Conservation (phyloP, 352 stramenopile species). For the Aphanomyces astaci region DNA sequence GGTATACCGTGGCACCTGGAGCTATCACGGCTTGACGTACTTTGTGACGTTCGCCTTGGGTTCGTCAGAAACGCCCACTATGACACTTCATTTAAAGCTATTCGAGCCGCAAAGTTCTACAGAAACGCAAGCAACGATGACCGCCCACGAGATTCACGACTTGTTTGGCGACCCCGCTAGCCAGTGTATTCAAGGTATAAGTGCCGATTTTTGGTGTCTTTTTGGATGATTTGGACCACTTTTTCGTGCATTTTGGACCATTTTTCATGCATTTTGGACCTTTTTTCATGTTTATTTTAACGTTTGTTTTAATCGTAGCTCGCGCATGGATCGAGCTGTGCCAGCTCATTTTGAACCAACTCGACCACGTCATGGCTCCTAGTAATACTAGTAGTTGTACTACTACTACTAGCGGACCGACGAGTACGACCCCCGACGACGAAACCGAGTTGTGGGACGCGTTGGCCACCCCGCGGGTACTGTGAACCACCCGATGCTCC, state of each 20-base stretch:
- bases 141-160: conserved; percentile 39
- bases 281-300: no score
- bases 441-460: conserved; percentile 3
- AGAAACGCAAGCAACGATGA: conserved; percentile 61
- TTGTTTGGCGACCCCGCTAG: conserved; percentile 45
- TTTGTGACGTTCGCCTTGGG: conserved; percentile 73
- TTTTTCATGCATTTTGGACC: no score
- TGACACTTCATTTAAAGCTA: conserved; percentile 54
- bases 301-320: background rate
- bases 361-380: conserved; percentile 47
- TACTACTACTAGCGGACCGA: background rate
- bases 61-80: conserved; percentile 21
- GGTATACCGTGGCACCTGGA: conserved; percentile 59
- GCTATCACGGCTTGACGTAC: conserved; percentile 53
- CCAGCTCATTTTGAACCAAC: conserved; percentile 47
- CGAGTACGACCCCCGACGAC: background rate
- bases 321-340: conserved; percentile 47
- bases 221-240: no score
- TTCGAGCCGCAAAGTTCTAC: conserved; percentile 73
- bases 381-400: no score
- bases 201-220: background rate
- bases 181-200: conserved; percentile 34
- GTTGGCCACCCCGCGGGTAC: background rate
- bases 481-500: background rate
- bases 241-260: no score